phyloP scores from a whole-genome alignment of 441 rosid genomes.

The Pelargonium fulgidum region DNA sequence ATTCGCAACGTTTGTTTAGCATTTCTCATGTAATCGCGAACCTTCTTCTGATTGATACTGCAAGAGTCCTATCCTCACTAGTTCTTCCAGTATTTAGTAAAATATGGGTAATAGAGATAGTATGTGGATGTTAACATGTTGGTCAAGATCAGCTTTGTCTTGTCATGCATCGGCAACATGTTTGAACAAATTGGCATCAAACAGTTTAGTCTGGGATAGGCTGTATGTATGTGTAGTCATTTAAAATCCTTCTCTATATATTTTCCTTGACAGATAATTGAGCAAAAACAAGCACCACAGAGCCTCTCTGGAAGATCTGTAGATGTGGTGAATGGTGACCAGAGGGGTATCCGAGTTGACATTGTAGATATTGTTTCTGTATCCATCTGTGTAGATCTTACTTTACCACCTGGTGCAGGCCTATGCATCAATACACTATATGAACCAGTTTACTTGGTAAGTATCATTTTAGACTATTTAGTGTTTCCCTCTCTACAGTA shows the following conservation, averaged over 20 bases:
- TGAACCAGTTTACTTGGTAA: conserved; percentile 80
- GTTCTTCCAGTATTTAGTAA: too few species aligned
- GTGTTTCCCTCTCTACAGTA: background rate
- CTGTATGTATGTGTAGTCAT: background rate
- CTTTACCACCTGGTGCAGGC: conserved; percentile 95
- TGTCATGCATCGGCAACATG: background rate
- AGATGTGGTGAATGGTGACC: conserved; percentile 39
- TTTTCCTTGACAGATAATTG: conserved; percentile 38
- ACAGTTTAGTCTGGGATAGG: background rate
- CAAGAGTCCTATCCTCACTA: too few species aligned
- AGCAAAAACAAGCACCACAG: conserved; percentile 47
- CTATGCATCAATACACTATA: conserved; percentile 72
- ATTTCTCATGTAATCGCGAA: too few species aligned
- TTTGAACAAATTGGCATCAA: background rate
- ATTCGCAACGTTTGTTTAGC: background rate
- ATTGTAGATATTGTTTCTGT: conserved; percentile 76
- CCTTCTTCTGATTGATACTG: too few species aligned
- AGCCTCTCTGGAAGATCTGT: conserved; percentile 56
- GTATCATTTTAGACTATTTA: conserved; percentile 15
- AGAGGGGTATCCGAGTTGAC: conserved; percentile 54
- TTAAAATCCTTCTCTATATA: background rate
- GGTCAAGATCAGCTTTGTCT: too few species aligned
- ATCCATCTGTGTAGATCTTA: conserved; percentile 82
- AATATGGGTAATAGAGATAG: too few species aligned
- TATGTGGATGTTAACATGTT: too few species aligned